These are phyloP conservation scores for Fusarium praegraminearum DNA, from an alignment of 2,329 filamentous ascomycete species.

Conservation along the genomic window DNA sequence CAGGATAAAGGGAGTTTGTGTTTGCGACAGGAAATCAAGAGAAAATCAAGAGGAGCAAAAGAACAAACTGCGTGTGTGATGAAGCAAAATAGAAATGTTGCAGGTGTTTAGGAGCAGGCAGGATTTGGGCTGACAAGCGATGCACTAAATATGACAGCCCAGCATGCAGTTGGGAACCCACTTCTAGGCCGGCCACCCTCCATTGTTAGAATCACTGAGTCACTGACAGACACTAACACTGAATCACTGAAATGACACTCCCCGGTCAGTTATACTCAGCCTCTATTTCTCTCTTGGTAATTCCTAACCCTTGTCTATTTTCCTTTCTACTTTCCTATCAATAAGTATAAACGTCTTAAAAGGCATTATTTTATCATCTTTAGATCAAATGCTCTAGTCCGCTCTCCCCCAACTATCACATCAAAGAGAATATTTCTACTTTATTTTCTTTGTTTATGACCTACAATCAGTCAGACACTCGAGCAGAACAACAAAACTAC, in stretches of 20 bases:
- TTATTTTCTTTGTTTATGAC: slow-evolving; percentile 1
- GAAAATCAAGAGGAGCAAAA: not conserved
- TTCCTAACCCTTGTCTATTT: not conserved
- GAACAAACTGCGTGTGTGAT: not conserved
- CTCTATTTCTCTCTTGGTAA: not conserved
- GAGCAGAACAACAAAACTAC: not conserved
- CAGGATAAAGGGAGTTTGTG: not conserved
- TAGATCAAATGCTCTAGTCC: not conserved
- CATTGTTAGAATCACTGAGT: not conserved
- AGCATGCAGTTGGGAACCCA: not conserved
- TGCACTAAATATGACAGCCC: not conserved
- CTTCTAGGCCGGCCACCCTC: not conserved
- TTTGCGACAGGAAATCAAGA: not conserved
- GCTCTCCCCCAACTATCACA: not conserved
- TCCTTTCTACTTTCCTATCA: not conserved
- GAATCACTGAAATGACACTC: not conserved
- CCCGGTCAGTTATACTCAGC: not conserved
- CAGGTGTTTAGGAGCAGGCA: not conserved
- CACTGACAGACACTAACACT: not conserved
- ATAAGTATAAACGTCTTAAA: not conserved
- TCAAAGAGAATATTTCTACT: not conserved
- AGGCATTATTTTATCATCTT: not conserved
- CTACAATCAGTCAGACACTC: not conserved
- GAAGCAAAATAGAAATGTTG: not conserved
- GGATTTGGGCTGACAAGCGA: not conserved